Evolutionary conservation across 441 rosid genomes (phyloP).

Genomic region (Gossypium gossypioides): DNA sequence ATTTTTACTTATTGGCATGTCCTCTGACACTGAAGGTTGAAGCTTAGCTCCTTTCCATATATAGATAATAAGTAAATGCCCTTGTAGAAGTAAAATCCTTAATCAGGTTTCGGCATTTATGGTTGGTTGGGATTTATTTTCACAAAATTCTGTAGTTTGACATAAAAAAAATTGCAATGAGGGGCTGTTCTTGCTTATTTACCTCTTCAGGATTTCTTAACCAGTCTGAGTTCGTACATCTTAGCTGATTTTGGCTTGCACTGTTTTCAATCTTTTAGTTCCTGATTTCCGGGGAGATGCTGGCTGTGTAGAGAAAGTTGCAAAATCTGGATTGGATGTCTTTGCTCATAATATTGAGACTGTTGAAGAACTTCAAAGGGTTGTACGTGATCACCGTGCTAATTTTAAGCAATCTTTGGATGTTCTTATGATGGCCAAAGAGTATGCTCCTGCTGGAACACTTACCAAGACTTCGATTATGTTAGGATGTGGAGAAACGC

Average conservation of each 20-base stretch:
- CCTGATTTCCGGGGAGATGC: conserved; percentile 87
- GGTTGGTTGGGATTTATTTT: neutral
- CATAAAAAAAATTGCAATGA: neutral
- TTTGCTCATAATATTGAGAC: conserved; percentile 97
- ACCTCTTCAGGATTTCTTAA: neutral
- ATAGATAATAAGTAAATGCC: neutral
- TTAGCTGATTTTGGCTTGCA: conserved; percentile 1
- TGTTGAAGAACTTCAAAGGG: conserved; percentile 86
- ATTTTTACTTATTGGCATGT: neutral
- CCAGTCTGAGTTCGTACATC: neutral
- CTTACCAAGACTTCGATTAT: conserved; percentile 88
- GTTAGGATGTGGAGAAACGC: conserved; percentile 97
- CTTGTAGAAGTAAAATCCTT: neutral
- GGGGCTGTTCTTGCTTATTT: neutral
- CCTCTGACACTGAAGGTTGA: neutral
- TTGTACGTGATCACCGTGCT: conserved; percentile 83
- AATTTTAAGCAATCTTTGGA: conserved; percentile 83
- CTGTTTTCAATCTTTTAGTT: conserved; percentile 35
- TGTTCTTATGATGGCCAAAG: conserved; percentile 81
- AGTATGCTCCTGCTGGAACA: conserved; percentile 61
- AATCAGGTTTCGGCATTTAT: neutral
- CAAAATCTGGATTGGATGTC: conserved; percentile 79
- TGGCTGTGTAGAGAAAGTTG: conserved; percentile 74
- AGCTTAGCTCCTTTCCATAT: neutral
- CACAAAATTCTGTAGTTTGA: neutral